Conservation (phyloP, 1,284 basidiomycete genomes). For the Sanghuangporus weigelae region DNA sequence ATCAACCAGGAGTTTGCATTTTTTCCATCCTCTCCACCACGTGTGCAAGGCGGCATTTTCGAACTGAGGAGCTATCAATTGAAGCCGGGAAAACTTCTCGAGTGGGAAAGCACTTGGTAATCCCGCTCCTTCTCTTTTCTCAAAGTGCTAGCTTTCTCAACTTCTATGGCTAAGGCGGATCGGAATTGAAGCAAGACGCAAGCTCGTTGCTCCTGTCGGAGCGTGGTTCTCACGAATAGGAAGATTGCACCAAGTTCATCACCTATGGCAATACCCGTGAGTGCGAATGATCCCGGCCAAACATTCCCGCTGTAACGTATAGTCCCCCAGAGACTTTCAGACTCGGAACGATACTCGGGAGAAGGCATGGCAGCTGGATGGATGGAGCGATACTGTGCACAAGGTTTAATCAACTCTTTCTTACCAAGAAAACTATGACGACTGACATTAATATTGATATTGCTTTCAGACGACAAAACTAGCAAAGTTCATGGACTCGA, state of each 20-base stretch:
- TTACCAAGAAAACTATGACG: background rate
- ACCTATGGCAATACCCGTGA: constrained; percentile 91
- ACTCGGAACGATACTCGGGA: constrained; percentile 78
- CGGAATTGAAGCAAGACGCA: constrained; percentile 83
- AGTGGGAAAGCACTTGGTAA: constrained; percentile 91
- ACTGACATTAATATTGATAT: constrained; percentile 19
- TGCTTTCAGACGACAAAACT: constrained; percentile 68
- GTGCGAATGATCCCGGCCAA: constrained; percentile 26
- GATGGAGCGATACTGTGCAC: constrained; percentile 91
- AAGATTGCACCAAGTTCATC: constrained; percentile 84
- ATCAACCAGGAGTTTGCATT: constrained; percentile 92
- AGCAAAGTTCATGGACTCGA: constrained; percentile 73
- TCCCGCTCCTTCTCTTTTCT: constrained; percentile 22
- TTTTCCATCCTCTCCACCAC: constrained; percentile 84
- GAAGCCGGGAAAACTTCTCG: constrained; percentile 80
- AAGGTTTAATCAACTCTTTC: constrained; percentile 48
- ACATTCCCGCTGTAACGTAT: too few relatives aligned
- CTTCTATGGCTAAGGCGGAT: constrained; percentile 49
- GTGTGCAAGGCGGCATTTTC: constrained; percentile 82
- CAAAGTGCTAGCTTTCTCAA: constrained; percentile 5
- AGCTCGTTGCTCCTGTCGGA: constrained; percentile 82
- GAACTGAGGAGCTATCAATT: constrained; percentile 85
- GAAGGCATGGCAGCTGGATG: constrained; percentile 87
- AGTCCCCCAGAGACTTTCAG: constrained; percentile 58
- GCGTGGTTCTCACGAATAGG: constrained; percentile 95